These are phyloP conservation scores for Pseudohalonectria lignicola DNA, from an alignment of 2,329 filamentous ascomycete genomes.

Conservation along the genomic window DNA sequence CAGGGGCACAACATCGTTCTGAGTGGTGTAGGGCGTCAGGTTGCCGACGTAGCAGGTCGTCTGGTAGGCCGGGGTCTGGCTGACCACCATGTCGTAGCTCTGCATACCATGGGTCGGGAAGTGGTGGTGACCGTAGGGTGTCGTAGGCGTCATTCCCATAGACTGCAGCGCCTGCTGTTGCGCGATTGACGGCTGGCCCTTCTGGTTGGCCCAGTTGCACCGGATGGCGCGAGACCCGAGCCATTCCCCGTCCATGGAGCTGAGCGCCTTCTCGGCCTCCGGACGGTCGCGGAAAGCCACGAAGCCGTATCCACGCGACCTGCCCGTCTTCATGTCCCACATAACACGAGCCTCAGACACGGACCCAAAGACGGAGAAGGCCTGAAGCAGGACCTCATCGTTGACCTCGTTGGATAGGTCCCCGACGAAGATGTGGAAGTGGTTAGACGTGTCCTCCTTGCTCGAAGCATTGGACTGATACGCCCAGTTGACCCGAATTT, in stretches of 20 bases:
- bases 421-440: slow-evolving; percentile 98
- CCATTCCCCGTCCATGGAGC: slow-evolving; percentile 99
- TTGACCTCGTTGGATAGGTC: slow-evolving; percentile 98
- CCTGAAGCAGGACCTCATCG: slow-evolving; percentile 85
- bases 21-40: slow-evolving; percentile 87
- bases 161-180: slow-evolving; percentile 95
- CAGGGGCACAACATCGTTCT: slow-evolving; percentile 90
- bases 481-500: slow-evolving; percentile 99
- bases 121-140: slow-evolving; percentile 91
- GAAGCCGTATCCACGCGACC: slow-evolving; percentile 94
- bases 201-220: slow-evolving; percentile 99
- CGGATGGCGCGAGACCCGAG: slow-evolving; percentile 94
- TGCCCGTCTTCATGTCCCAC: slow-evolving; percentile 99
- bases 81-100: slow-evolving; percentile 94
- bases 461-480: slow-evolving; percentile 90
- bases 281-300: slow-evolving; percentile 90
- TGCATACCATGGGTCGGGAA: slow-evolving; percentile 95
- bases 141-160: slow-evolving; percentile 97
- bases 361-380: slow-evolving; percentile 89
- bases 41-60: slow-evolving; percentile 98
- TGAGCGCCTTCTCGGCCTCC: slow-evolving; percentile 92
- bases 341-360: slow-evolving; percentile 98
- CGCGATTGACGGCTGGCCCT: slow-evolving; percentile 97
- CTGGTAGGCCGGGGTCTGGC: slow-evolving; percentile 95
- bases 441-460: slow-evolving; percentile 96